A percentile compares a stretch with the other conserved stretches of the same genome.
phyloP scores from a whole-genome alignment of 306 rosid genomes.

The Trifolium dubium region DNA sequence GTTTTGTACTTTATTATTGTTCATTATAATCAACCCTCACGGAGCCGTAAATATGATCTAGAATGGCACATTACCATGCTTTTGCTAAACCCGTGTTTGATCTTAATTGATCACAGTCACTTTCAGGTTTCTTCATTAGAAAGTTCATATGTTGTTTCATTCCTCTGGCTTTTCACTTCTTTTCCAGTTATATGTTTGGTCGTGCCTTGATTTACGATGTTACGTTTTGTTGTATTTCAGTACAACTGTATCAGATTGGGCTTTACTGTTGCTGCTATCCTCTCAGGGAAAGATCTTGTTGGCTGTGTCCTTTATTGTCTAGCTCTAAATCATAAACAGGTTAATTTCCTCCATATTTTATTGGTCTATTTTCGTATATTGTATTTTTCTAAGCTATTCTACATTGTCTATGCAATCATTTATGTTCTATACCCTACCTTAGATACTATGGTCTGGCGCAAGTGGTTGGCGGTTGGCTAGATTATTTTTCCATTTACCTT shows the following conservation, averaged over 20 bases:
- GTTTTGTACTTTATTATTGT: conserved; percentile 65
- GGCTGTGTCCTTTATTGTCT: conserved; percentile 73
- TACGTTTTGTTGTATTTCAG: conserved; percentile 51
- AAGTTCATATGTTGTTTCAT: conserved; percentile 13
- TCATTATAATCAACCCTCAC: conserved; percentile 49
- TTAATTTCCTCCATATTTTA: conserved; percentile 25
- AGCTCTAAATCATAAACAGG: conserved; percentile 90
- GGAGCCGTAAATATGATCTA: conserved; percentile 54
- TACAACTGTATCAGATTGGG: conserved; percentile 92
- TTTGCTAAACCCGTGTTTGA: conserved; percentile 74
- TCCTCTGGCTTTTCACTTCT: background rate
- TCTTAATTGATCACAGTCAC: conserved; percentile 86
- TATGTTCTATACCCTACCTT: background rate
- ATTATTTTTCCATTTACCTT: background rate
- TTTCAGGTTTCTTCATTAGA: conserved; percentile 70
- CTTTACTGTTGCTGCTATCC: conserved; percentile 73
- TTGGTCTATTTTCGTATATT: conserved; percentile 7
- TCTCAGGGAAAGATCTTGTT: conserved; percentile 64
- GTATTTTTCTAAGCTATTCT: background rate
- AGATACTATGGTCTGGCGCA: background rate
- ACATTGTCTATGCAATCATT: background rate
- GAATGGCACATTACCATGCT: conserved; percentile 73
- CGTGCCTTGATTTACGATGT: conserved; percentile 14
- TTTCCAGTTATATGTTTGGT: background rate
- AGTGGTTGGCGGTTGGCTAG: background rate